Base-by-base conservation (phyloP, 2,329 filamentous ascomycete genomes). In the Xylaria sp. region DNA sequence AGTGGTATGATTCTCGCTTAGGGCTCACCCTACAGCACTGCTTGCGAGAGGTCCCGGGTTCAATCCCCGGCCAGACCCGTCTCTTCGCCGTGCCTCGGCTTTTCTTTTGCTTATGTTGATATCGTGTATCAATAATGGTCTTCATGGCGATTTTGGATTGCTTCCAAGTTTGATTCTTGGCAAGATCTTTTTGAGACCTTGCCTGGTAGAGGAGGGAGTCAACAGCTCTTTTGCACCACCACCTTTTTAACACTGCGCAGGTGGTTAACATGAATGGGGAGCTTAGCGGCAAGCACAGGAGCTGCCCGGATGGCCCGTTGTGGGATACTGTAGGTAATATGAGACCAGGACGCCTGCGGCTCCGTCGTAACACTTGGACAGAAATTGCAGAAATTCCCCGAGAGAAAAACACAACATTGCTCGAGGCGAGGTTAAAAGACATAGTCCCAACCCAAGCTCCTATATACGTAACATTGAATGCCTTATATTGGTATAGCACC, bases 1-100 rank as follows among this genome's bases (percentile, higher is more conserved):
- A 88, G 87, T 86, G 87, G 87, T 89, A 89, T 89, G 87, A 89
- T 89, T 89, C 87, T 88, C 86, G 87, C 88, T 89, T 89, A 89
- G 87, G 87, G 87, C 78, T 59, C 65, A 75, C 73, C 70, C 72
- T 65, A 60, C 20, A 61, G 62, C 62, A 67, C 9, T 42, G 46
- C 40, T 57, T 80, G 78, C 79, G 77, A 80, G 79, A 80, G 79
- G 79, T 80, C 79, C 79, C 79, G 78, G 79, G 79, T 80, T 81
- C 79, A 77, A 80, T 79, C 77, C 79, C 79, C 77, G 79, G 79
- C 68, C 73, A 77, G 53, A 48, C 62, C 54, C 62, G 23, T 58
- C 53, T 57, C 15, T 6, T 33, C 1, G 48, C 20, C 5, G 1
- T n/a, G 44, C 54, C 15, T 23, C 44, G 31, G 33, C 36, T 53